Conservation (phyloP, 2,329 filamentous ascomycete species). For the Colletotrichum musicola region DNA sequence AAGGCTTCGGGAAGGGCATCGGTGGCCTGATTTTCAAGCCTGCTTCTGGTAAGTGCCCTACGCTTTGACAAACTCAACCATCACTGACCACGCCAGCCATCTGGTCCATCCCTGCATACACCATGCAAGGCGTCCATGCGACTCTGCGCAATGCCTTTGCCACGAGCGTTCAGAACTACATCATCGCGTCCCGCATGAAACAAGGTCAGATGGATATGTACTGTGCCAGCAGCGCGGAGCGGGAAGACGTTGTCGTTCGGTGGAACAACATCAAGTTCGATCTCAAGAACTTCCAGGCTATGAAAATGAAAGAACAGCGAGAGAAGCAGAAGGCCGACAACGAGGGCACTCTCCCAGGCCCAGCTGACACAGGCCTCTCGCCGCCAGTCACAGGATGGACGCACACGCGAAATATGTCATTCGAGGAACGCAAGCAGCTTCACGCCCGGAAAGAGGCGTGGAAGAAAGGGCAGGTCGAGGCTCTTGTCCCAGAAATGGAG, state of each 20-base stretch:
- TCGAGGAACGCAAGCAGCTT: constrained; percentile 65
- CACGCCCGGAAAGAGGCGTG: constrained; percentile 61
- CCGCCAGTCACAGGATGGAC: constrained; percentile 60
- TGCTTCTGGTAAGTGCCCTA: constrained; percentile 71
- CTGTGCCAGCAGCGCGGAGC: constrained; percentile 67
- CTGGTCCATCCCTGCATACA: constrained; percentile 82
- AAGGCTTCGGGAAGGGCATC: constrained; percentile 85
- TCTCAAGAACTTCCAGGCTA: constrained; percentile 70
- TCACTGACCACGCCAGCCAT: constrained; percentile 57
- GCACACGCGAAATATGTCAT: constrained; percentile 60
- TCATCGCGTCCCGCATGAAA: constrained; percentile 80
- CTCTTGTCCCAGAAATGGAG: constrained; percentile 33
- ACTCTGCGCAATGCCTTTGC: constrained; percentile 80
- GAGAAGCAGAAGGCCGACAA: constrained; percentile 45
- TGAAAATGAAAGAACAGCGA: constrained; percentile 61
- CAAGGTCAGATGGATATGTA: constrained; percentile 79
- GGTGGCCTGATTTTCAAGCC: constrained; percentile 86
- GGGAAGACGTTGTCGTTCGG: constrained; percentile 71
- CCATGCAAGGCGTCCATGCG: constrained; percentile 85
- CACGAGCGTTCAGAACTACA: constrained; percentile 81
- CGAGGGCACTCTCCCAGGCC: constrained; percentile 40
- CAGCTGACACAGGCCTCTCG: constrained; percentile 19
- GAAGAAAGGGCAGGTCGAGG: constrained; percentile 50
- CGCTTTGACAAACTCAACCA: background rate
- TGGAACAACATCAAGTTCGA: constrained; percentile 74